Conservation (phyloP, 768 basidiomycete species). For the Crassisporium funariophilum region DNA sequence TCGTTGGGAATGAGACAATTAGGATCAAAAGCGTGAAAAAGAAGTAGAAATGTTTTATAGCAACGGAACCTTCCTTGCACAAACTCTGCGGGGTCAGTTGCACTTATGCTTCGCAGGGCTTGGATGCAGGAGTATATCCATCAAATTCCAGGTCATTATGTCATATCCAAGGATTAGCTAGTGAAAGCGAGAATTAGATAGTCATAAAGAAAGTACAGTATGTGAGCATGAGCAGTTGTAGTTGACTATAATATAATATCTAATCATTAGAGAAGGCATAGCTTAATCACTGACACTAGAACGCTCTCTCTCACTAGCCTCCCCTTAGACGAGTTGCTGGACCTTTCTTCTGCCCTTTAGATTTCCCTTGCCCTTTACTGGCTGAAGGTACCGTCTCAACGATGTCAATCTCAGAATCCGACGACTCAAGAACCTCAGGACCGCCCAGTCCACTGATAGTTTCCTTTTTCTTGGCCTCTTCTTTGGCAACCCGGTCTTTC, state of each 20-base stretch:
- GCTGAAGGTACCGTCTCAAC: constrained; percentile 27
- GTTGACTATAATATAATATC: too few relatives aligned
- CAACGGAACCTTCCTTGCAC: constrained; percentile 3
- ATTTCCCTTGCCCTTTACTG: constrained; percentile 14
- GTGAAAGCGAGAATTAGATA: too few relatives aligned
- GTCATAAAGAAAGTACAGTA: too few relatives aligned
- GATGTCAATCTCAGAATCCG: constrained; percentile 47
- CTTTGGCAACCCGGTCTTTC: constrained; percentile 41
- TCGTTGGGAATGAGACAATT: constrained; percentile 91
- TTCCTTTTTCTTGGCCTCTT: constrained; percentile 39
- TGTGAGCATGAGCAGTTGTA: too few relatives aligned
- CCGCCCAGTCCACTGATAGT: constrained; percentile 28
- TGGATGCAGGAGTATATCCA: too few relatives aligned
- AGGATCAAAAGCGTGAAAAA: constrained; percentile 92
- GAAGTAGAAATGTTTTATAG: constrained; percentile 60
- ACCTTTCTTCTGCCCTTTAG: constrained; percentile 9
- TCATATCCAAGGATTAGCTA: too few relatives aligned
- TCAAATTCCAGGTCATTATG: too few relatives aligned
- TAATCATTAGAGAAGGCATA: too few relatives aligned
- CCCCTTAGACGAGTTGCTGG: constrained; percentile 4
- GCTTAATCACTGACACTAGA: too few relatives aligned
- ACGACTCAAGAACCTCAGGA: constrained; percentile 30
- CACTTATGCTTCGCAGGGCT: constrained; percentile 4
- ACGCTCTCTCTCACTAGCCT: too few relatives aligned
- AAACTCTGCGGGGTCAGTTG: constrained; percentile 2